phyloP scores from a whole-genome alignment of 176 grass and related monocot genomes.

The Eragrostis nindensis region DNA sequence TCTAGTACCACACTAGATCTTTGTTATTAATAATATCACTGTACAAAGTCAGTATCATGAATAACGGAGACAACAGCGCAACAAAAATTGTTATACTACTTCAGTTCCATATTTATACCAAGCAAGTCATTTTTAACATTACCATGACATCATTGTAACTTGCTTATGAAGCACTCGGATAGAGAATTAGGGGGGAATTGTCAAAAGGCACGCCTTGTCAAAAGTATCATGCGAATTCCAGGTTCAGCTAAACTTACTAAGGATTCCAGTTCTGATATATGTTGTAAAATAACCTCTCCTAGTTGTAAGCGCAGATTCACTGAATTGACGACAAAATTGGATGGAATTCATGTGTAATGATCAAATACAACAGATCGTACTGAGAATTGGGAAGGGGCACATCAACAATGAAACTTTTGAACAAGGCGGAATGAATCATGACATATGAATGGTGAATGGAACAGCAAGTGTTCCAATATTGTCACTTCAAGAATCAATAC shows the following conservation, averaged over 20 bases:
- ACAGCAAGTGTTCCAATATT: not conserved
- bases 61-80: constrained; percentile 40
- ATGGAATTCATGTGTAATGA: no score
- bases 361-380: no score
- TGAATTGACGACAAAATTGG: no score
- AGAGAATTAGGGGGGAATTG: not conserved
- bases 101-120: constrained; percentile 12
- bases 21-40: constrained; percentile 18
- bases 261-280: not conserved
- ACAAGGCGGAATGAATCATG: not conserved
- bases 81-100: not conserved
- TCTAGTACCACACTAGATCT: not conserved
- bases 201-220: not conserved
- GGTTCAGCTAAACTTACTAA: not conserved
- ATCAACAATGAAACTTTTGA: not conserved
- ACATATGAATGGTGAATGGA: constrained; percentile 5
- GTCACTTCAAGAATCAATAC: not conserved
- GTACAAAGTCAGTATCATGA: constrained; percentile 20
- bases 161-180: constrained; percentile 17
- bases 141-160: constrained; percentile 23
- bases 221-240: not conserved
- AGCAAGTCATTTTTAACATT: constrained; percentile 7
- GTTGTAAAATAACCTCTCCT: not conserved
- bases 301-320: not conserved
- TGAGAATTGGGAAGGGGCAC: not conserved